phyloP scores from a whole-genome alignment of 768 basidiomycete species.

The Boletus subparvulus region DNA sequence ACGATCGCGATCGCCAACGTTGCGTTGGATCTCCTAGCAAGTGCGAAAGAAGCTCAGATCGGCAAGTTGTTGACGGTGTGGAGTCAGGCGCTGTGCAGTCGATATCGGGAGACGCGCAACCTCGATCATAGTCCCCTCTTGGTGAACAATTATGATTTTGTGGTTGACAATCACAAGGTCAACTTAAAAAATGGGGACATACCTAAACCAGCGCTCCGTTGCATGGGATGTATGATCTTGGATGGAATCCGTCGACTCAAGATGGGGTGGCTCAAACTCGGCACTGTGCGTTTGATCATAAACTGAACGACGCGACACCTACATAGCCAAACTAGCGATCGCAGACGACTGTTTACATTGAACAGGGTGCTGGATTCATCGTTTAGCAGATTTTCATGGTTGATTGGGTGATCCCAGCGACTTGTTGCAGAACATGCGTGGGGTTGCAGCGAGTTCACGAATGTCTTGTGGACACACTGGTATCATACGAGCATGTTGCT shows the following conservation, averaged over 20 bases:
- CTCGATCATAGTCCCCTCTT: too few species aligned
- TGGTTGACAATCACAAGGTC: too few species aligned
- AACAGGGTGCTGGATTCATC: background rate
- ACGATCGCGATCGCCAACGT: conserved; percentile 85
- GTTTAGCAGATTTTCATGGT: too few species aligned
- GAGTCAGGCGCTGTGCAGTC: conserved; percentile 86
- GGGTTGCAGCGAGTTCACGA: too few species aligned
- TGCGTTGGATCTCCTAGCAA: conserved; percentile 72
- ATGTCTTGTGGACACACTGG: too few species aligned
- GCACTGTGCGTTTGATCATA: background rate
- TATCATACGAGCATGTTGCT: too few species aligned
- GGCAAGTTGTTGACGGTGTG: conserved; percentile 77
- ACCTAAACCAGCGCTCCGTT: background rate
- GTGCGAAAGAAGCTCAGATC: conserved; percentile 64
- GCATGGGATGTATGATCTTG: background rate
- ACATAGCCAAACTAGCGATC: background rate
- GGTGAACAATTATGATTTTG: too few species aligned
- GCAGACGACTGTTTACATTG: background rate
- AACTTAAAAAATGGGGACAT: background rate
- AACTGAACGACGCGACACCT: background rate
- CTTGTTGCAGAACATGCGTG: too few species aligned
- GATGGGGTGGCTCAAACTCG: background rate
- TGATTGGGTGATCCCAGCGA: too few species aligned
- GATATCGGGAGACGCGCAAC: conserved; percentile 42
- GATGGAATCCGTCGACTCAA: background rate